Conservation (phyloP, 495 filamentous ascomycete species). For the Hypoxylon perforatum region DNA sequence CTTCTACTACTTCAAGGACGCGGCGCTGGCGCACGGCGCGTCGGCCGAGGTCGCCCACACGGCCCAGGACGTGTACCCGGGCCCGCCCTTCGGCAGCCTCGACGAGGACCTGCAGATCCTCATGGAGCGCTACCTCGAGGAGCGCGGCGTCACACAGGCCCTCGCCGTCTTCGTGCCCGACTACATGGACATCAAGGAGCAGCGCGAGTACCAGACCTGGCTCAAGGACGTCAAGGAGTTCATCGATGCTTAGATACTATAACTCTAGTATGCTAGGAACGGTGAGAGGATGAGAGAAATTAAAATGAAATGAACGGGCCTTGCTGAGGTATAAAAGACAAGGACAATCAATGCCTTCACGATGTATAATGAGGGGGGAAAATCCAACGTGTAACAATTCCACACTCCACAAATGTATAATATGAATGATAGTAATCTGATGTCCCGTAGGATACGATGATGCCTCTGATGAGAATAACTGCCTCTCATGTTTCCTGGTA, state of each 20-base stretch:
- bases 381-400: slow-evolving; percentile 19
- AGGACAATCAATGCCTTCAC: not conserved
- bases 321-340: not conserved
- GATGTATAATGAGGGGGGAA: slow-evolving; percentile 35
- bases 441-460: not conserved
- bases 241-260: slow-evolving; percentile 68
- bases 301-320: not conserved
- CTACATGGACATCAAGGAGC: slow-evolving; percentile 98
- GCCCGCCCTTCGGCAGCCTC: slow-evolving; percentile 91
- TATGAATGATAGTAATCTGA: slow-evolving; percentile 8
- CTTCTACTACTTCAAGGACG: slow-evolving; percentile 83
- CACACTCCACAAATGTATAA: slow-evolving; percentile 36
- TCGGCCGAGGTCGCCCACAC: slow-evolving; percentile 58
- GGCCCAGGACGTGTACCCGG: slow-evolving; percentile 82
- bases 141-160: slow-evolving; percentile 88
- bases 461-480: not conserved
- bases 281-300: not conserved
- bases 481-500: not conserved
- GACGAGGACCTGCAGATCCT: slow-evolving; percentile 95
- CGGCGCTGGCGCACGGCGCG: slow-evolving; percentile 71
- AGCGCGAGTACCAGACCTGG: slow-evolving; percentile 96
- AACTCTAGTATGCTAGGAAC: too few species aligned
- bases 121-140: slow-evolving; percentile 93
- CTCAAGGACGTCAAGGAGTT: slow-evolving; percentile 85
- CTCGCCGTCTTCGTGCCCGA: slow-evolving; percentile 92